A percentile compares a stretch with the other conserved stretches of the same genome.
Evolutionary conservation across 495 filamentous ascomycete genomes (phyloP).

Genomic region (Penicillium robsamsonii): DNA sequence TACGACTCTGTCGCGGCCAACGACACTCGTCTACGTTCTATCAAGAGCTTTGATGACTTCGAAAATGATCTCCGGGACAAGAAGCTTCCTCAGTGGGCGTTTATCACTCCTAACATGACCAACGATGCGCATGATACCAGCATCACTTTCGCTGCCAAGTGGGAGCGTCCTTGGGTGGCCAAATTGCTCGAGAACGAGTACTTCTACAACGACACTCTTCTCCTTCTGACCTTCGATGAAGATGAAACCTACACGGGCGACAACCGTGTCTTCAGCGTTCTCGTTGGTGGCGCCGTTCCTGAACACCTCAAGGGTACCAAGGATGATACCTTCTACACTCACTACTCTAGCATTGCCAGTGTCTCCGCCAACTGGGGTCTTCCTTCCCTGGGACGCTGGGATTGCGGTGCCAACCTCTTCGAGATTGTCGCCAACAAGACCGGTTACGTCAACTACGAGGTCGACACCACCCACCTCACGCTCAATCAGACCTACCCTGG

Average conservation of each 20-base stretch:
- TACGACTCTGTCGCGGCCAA: constrained; percentile 57
- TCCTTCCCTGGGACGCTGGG: constrained; percentile 66
- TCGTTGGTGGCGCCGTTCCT: constrained; percentile 65
- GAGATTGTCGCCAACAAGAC: constrained; percentile 56
- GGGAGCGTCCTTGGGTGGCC: constrained; percentile 58
- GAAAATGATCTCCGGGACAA: constrained; percentile 53
- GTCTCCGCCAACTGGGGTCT: constrained; percentile 66
- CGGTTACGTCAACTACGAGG: constrained; percentile 54
- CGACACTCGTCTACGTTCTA: constrained; percentile 50
- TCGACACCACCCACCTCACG: constrained; percentile 43
- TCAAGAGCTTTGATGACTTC: constrained; percentile 69
- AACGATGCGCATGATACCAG: constrained; percentile 66
- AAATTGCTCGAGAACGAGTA: constrained; percentile 60
- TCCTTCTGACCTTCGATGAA: constrained; percentile 62
- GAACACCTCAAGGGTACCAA: constrained; percentile 54
- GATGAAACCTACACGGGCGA: constrained; percentile 53
- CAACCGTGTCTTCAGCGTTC: constrained; percentile 57
- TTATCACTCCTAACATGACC: constrained; percentile 48
- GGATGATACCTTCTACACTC: constrained; percentile 68
- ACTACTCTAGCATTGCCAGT: constrained; percentile 69
- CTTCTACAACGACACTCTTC: constrained; percentile 55
- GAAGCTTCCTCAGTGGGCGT: constrained; percentile 67
- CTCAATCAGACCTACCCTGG: constrained; percentile 49
- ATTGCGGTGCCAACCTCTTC: constrained; percentile 70
- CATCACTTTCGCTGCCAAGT: constrained; percentile 57